These are phyloP conservation scores for Quercus lobata DNA, from an alignment of 331 rosid species.

Conservation along the genomic window DNA sequence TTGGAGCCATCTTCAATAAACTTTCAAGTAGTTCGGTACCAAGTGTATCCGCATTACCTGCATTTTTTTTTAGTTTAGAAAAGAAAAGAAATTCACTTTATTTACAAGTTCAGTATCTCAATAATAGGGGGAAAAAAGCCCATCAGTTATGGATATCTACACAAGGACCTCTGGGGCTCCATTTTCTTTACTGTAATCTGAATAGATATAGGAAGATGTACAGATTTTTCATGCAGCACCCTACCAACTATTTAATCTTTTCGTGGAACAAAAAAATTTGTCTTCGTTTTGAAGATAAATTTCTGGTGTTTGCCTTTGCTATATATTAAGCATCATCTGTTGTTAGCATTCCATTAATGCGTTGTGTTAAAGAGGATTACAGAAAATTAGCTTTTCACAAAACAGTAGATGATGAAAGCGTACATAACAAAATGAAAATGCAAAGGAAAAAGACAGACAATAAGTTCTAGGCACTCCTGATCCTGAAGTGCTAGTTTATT, in stretches of 20 bases:
- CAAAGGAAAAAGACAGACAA: too few relatives aligned
- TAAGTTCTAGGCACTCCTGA: too few relatives aligned
- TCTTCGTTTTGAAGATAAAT: background rate
- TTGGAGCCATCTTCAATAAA: slow-evolving; percentile 94
- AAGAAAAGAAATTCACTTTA: background rate
- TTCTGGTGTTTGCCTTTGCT: background rate
- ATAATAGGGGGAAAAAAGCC: background rate
- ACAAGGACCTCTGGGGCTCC: background rate
- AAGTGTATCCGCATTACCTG: slow-evolving; percentile 86
- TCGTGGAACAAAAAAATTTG: background rate
- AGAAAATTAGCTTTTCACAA: background rate
- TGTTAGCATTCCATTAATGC: background rate
- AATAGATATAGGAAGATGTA: background rate
- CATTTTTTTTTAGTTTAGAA: background rate
- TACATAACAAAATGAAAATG: background rate
- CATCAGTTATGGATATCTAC: background rate
- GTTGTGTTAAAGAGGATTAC: background rate
- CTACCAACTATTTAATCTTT: background rate
- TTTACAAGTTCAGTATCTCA: background rate
- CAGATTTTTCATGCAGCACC: background rate
- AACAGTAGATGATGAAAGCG: background rate
- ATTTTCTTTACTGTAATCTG: background rate
- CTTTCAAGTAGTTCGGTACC: slow-evolving; percentile 89
- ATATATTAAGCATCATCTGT: background rate
- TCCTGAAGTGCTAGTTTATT: background rate